Percentiles rank a stretch among this genome's conserved stretches.
phyloP scores from a whole-genome alignment of 2,329 filamentous ascomycete genomes.

The Dendrostoma leiphaemia region DNA sequence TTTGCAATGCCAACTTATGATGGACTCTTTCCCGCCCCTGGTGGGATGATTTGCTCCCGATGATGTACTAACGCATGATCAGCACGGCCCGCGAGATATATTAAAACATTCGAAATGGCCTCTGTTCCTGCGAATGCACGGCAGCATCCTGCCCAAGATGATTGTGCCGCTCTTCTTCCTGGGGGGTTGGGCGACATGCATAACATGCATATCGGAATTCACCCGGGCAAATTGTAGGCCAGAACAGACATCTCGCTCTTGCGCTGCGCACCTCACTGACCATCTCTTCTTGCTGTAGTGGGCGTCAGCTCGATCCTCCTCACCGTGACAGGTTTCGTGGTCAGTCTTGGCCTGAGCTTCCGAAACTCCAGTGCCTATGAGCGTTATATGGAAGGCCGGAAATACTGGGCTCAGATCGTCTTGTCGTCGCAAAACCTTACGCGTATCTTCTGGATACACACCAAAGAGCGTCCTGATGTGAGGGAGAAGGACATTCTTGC shows the following conservation, averaged over 20 bases:
- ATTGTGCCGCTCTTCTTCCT: conserved; percentile 66
- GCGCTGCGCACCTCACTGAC: background rate
- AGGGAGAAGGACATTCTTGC: conserved; percentile 62
- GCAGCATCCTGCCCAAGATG: conserved; percentile 71
- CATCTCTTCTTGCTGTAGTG: conserved; percentile 22
- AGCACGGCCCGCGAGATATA: conserved; percentile 64
- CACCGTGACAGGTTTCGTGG: conserved; percentile 82
- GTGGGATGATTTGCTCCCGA: too few relatives aligned
- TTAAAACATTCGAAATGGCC: conserved; percentile 77
- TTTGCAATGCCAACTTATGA: too few relatives aligned
- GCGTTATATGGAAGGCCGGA: conserved; percentile 54
- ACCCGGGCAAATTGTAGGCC: conserved; percentile 13
- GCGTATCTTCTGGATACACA: conserved; percentile 81
- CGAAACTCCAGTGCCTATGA: conserved; percentile 78
- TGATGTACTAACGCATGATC: background rate
- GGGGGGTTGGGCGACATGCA: conserved; percentile 62
- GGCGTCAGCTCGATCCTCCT: conserved; percentile 69
- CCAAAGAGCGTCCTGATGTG: conserved; percentile 57
- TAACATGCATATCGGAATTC: conserved; percentile 53
- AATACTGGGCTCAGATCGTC: conserved; percentile 57
- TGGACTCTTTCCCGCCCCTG: too few relatives aligned
- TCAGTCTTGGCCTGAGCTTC: conserved; percentile 75
- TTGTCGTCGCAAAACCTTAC: conserved; percentile 66
- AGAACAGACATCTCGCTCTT: background rate
- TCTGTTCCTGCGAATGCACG: conserved; percentile 73